These are phyloP conservation scores for Darksidea phi DNA, from an alignment of 495 filamentous ascomycete species.

Conservation along the genomic window DNA sequence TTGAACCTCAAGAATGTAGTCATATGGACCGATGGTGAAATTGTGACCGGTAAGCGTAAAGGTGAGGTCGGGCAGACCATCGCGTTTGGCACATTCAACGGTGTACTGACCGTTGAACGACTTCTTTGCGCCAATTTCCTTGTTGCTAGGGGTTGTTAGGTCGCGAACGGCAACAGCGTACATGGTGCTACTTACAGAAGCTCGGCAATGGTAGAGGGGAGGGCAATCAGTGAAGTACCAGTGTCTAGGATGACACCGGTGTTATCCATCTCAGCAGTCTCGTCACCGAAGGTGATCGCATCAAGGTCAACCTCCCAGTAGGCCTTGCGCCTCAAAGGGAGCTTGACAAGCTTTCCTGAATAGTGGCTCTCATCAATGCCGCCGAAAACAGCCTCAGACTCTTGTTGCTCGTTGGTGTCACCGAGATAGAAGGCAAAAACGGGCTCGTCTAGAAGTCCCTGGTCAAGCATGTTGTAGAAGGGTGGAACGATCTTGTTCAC, in stretches of 20 bases:
- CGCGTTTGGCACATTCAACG: conserved; percentile 82
- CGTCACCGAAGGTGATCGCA: conserved; percentile 80
- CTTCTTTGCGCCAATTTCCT: conserved; percentile 98
- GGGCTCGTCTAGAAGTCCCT: conserved; percentile 83
- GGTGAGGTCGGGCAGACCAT: conserved; percentile 78
- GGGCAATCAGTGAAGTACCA: conserved; percentile 94
- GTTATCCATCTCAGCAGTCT: conserved; percentile 80
- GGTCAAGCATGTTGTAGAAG: conserved; percentile 92
- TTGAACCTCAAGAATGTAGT: conserved; percentile 95
- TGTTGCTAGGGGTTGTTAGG: conserved; percentile 58
- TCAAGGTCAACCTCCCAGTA: conserved; percentile 99
- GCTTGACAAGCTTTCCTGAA: conserved; percentile 83
- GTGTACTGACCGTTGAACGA: conserved; percentile 91
- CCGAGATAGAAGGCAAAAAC: conserved; percentile 97
- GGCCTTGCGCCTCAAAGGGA: conserved; percentile 94
- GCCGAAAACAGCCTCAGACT: conserved; percentile 89
- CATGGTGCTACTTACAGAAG: conserved; percentile 61
- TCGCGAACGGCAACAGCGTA: neutral
- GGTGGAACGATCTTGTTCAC: conserved; percentile 93
- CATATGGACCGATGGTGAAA: conserved; percentile 83
- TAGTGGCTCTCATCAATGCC: conserved; percentile 85
- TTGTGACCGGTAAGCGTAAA: conserved; percentile 86
- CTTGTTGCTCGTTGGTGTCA: conserved; percentile 66
- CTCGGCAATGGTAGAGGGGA: conserved; percentile 89
- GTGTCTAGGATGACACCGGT: conserved; percentile 98